Evolutionary conservation across 2,329 filamentous ascomycete genomes (phyloP).

Genomic region (Dendrostoma leiphaemia): DNA sequence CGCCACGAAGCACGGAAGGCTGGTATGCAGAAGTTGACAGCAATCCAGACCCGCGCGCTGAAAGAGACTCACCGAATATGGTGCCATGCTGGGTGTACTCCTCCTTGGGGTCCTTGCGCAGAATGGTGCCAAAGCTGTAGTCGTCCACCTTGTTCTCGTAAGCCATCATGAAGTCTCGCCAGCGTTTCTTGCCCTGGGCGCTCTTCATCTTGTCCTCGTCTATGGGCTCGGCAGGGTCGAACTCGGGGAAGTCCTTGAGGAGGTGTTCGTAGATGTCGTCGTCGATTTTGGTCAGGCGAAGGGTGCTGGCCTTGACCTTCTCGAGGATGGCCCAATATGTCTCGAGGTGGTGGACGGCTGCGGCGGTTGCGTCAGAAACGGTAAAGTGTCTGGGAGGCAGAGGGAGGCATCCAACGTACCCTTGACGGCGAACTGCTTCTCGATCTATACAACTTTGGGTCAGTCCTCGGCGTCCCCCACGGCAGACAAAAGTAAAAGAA

Average conservation of each 20-base stretch:
- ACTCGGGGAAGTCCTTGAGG: constrained; percentile 84
- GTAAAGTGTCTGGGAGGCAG: constrained; percentile 16
- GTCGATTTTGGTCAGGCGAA: constrained; percentile 91
- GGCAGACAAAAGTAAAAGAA: no score
- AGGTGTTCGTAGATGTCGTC: constrained; percentile 93
- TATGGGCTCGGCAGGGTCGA: constrained; percentile 77
- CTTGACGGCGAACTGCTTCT: constrained; percentile 99
- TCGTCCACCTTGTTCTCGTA: constrained; percentile 97
- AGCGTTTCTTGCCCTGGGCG: constrained; percentile 88
- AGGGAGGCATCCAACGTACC: constrained; percentile 49
- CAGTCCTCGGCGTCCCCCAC: constrained; percentile 5
- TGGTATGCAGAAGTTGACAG: constrained; percentile 39
- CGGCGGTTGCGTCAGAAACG: neutral
- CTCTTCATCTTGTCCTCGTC: constrained; percentile 97
- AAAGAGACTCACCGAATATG: constrained; percentile 84
- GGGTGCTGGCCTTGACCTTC: constrained; percentile 80
- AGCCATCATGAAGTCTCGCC: constrained; percentile 89
- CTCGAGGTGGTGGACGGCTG: constrained; percentile 87
- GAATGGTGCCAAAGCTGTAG: constrained; percentile 96
- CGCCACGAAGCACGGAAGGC: constrained; percentile 56
- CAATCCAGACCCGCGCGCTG: no score
- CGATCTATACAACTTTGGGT: constrained; percentile 60
- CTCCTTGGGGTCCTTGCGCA: constrained; percentile 71
- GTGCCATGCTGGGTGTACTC: constrained; percentile 89
- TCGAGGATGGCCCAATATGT: constrained; percentile 98